Percentiles rank a stretch among this genome's conserved stretches.
phyloP scores from a whole-genome alignment of 257 asterid genomes.

The Solanum rostratum region DNA sequence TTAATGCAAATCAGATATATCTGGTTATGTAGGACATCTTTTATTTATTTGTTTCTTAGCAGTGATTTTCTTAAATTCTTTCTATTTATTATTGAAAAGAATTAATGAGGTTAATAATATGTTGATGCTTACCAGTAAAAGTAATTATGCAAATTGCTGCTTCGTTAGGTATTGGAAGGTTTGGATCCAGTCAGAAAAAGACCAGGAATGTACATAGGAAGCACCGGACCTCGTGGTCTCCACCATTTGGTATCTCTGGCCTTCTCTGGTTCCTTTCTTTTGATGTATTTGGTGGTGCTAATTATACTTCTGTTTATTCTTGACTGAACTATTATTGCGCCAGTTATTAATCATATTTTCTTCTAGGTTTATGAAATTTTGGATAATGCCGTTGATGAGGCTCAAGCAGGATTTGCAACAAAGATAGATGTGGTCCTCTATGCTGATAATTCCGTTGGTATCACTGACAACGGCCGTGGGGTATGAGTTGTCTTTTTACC shows the following conservation, averaged over 20 bases:
- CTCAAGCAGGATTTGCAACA: slow-evolving; percentile 94
- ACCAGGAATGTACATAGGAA: slow-evolving; percentile 96
- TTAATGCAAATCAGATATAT: not conserved
- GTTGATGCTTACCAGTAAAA: not conserved
- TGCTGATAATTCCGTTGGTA: slow-evolving; percentile 80
- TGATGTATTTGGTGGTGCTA: not conserved
- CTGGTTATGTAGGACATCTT: not conserved
- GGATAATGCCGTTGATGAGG: slow-evolving; percentile 97
- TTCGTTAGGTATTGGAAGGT: slow-evolving; percentile 79
- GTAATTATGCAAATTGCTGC: not conserved
- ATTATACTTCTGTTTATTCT: not conserved
- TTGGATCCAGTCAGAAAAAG: slow-evolving; percentile 89
- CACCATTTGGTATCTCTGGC: slow-evolving; percentile 69
- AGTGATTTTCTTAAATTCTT: slow-evolving; percentile 1
- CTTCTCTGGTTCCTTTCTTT: not conserved
- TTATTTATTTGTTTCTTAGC: not conserved
- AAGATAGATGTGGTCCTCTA: slow-evolving; percentile 62
- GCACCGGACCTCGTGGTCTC: slow-evolving; percentile 91
- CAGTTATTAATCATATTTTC: not conserved
- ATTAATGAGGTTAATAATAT: not conserved
- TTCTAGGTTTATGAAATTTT: slow-evolving; percentile 79
- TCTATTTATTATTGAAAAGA: not conserved
- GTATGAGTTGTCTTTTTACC: slow-evolving; percentile 35
- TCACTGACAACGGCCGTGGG: slow-evolving; percentile 96
- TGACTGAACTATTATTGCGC: not conserved